Evolutionary conservation across 441 rosid genomes (phyloP), one percentile per base, ranked within the genome.

Genomic region (Breynia disticha): DNA sequence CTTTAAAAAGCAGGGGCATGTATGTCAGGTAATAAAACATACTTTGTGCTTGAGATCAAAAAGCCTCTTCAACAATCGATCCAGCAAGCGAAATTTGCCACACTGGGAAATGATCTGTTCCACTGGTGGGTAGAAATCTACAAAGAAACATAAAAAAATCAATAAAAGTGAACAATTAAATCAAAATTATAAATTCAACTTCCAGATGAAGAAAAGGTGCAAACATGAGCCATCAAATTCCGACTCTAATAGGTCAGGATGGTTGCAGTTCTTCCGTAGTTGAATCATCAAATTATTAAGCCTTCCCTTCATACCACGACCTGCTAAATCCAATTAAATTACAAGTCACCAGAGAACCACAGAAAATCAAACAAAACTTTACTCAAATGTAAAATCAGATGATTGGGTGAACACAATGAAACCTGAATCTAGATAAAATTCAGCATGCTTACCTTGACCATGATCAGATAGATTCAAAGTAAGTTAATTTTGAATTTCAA

Each of bases 261-360:
- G 99, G 78, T 89, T 85, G 91, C 97, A 94, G 55, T 94, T 94
- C 78, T 94, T 94, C 56, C 94, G 76, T 17, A 94, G 96, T 70
- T 93, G 99, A 61, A 84, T 0, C 75, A 76, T 60, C 62, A 89
- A 56, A 71, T 89, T 89, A 69, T 78, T 87, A 52, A 93, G 90
- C 75, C 72, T 94, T 62, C 88, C 79, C 67, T 71, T 85, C 67
- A 64, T 63, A 46, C 82, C 81, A 42, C 37, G 63, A 39, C 79
- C 87, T 81, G 78, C 57, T 72, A 55, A 18, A 59, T 60, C 42
- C 61, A 53, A 55, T 46, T n/a, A 65, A 56, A 53, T 28, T 16
- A 55, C 28, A 56, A 12, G 20, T 46, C 24, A 46, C 46, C 16
- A 19, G n/a, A n/a, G n/a, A n/a, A n/a, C n/a, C n/a, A n/a, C n/a